phyloP scores from a whole-genome alignment of 352 stramenopile species.

The Discostella stelligera region DNA sequence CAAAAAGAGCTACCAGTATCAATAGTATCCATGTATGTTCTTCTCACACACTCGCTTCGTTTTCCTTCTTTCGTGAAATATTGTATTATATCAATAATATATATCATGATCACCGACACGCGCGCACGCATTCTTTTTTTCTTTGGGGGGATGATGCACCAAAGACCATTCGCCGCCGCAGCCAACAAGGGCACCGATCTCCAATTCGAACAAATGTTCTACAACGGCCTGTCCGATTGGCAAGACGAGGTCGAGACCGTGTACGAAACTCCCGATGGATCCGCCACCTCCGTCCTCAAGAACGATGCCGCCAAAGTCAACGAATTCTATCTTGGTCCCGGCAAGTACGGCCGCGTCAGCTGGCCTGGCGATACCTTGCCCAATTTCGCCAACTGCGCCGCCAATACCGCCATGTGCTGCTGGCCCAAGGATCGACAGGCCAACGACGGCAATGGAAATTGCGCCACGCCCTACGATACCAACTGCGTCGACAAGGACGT shows the following conservation, averaged over 20 bases:
- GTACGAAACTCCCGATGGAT: neutral
- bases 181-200: constrained; percentile 15
- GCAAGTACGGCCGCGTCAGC: constrained; percentile 2
- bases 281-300: constrained; percentile 14
- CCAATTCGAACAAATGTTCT: constrained; percentile 47
- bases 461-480: constrained; percentile 39
- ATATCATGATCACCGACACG: too few species aligned
- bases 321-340: constrained; percentile 34
- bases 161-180: constrained; percentile 17
- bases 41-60: constrained; percentile 1
- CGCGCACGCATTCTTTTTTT: too few species aligned
- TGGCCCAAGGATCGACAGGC: constrained; percentile 58
- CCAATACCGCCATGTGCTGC: constrained; percentile 55
- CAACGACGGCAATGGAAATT: constrained; percentile 67
- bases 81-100: too few species aligned
- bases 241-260: constrained; percentile 48
- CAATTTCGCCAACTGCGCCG: constrained; percentile 26
- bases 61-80: neutral
- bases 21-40: neutral
- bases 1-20: neutral
- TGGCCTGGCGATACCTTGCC: constrained; percentile 22
- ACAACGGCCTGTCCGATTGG: constrained; percentile 35
- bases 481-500: constrained; percentile 64
- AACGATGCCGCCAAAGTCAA: constrained; percentile 28
- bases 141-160: too few species aligned